Conservation (phyloP, 73 alveolate genomes). For the Uronychia setigera region DNA sequence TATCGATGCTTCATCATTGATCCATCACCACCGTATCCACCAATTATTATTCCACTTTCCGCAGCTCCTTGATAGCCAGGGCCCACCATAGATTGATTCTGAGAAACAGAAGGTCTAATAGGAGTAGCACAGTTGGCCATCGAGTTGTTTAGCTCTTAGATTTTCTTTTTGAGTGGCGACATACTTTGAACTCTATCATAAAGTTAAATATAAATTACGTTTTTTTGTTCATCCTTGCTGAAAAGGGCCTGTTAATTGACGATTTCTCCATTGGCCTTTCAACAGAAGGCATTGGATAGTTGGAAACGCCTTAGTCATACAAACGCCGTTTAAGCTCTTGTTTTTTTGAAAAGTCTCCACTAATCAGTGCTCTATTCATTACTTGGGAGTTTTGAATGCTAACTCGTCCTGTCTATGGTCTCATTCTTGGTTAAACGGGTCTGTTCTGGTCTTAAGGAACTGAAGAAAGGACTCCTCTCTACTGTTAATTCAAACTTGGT, state of each 20-base stretch:
- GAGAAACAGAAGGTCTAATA: background rate
- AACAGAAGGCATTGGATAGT: conserved; percentile 71
- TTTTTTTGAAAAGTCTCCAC: conserved; percentile 29
- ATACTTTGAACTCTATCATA: background rate
- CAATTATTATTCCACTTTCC: too few species aligned
- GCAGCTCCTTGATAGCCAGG: background rate
- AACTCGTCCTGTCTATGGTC: background rate
- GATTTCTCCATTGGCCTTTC: conserved; percentile 62
- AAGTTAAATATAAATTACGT: background rate
- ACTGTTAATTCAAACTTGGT: background rate
- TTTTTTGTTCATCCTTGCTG: conserved; percentile 58
- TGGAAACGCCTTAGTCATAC: conserved; percentile 67
- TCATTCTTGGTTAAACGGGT: background rate
- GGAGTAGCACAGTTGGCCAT: conserved; percentile 5
- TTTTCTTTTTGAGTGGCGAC: conserved; percentile 52
- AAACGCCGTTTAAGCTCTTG: conserved; percentile 49
- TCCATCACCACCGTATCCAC: too few species aligned
- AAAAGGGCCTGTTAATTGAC: conserved; percentile 49
- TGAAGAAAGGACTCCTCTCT: background rate
- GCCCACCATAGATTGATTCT: background rate
- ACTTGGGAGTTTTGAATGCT: background rate
- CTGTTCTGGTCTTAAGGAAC: background rate
- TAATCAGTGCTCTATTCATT: background rate
- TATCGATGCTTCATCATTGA: background rate
- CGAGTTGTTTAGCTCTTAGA: conserved; percentile 35